A percentile compares a stretch with the other conserved stretches of the same genome.
Conservation (phyloP, 139 green algal species). For the Yamagishiella unicocca region DNA sequence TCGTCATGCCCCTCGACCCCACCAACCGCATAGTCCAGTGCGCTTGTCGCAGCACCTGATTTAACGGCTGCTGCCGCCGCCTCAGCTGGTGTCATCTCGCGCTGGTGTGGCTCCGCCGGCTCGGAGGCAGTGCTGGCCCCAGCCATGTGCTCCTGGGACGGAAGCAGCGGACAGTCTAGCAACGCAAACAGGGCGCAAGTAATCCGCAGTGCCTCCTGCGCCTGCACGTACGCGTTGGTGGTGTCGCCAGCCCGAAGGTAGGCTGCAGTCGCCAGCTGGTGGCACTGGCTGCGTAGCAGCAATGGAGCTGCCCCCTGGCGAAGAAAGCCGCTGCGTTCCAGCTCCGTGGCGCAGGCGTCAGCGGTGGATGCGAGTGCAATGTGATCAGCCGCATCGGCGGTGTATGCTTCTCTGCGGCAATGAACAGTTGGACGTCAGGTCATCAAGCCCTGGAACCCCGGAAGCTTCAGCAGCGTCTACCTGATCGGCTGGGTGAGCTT, state of each 20-base stretch:
- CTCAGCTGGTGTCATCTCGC: neutral
- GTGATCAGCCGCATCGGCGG: neutral
- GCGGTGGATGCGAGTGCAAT: neutral
- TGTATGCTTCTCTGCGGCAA: neutral
- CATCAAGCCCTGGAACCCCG: too few relatives aligned
- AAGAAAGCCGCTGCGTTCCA: slow-evolving; percentile 26
- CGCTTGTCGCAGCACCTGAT: neutral
- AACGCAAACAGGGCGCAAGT: slow-evolving; percentile 1
- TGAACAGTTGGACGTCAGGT: neutral
- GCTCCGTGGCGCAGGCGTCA: neutral
- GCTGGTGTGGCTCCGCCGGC: neutral
- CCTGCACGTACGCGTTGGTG: slow-evolving; percentile 7
- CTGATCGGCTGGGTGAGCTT: neutral
- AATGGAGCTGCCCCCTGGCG: slow-evolving; percentile 30
- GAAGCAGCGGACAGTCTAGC: neutral
- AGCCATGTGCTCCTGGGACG: too few relatives aligned
- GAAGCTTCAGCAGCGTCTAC: neutral
- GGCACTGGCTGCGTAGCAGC: slow-evolving; percentile 41
- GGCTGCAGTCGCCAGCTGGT: slow-evolving; percentile 22
- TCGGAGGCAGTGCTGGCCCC: neutral
- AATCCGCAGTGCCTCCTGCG: slow-evolving; percentile 50
- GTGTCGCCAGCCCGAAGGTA: slow-evolving; percentile 24
- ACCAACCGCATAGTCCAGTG: neutral
- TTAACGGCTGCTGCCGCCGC: slow-evolving; percentile 26
- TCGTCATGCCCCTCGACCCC: neutral